Percentiles rank a stretch among this genome's conserved stretches.
Conservation (phyloP, 176 grass and related monocot species). For the Juncus inflexus region DNA sequence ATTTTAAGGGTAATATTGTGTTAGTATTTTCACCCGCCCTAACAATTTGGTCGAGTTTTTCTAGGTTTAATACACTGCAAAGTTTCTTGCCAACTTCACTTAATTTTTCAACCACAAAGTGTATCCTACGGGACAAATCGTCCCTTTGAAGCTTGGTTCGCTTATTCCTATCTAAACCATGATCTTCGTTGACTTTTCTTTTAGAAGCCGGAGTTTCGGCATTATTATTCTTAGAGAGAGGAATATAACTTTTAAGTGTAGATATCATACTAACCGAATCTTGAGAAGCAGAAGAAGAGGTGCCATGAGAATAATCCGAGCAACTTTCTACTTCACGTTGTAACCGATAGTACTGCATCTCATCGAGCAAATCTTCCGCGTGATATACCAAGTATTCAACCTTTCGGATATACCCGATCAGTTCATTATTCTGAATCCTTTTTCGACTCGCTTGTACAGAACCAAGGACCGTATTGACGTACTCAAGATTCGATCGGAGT, state of each 20-base stretch:
- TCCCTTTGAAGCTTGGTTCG: not conserved
- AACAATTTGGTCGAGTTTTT: slow-evolving; percentile 21
- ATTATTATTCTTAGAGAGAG: not conserved
- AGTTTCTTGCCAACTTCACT: not conserved
- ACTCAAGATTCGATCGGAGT: slow-evolving; percentile 38
- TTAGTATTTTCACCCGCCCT: slow-evolving; percentile 5
- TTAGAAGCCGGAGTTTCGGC: too few relatives aligned
- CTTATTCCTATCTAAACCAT: slow-evolving; percentile 4
- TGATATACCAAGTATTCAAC: slow-evolving; percentile 28
- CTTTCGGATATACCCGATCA: slow-evolving; percentile 41
- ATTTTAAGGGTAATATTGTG: slow-evolving; percentile 2
- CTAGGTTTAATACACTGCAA: slow-evolving; percentile 8
- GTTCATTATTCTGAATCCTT: slow-evolving; percentile 14
- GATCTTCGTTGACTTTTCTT: not conserved
- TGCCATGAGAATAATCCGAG: too few relatives aligned
- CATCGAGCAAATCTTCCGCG: slow-evolving; percentile 55
- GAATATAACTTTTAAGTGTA: not conserved
- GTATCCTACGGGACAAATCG: slow-evolving; percentile 6
- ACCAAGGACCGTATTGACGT: slow-evolving; percentile 37
- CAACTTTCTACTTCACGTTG: slow-evolving; percentile 35
- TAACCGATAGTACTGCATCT: slow-evolving; percentile 45
- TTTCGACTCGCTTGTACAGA: slow-evolving; percentile 24
- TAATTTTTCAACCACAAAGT: not conserved
- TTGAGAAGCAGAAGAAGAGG: too few relatives aligned
- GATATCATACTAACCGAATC: not conserved